Base-by-base conservation (phyloP, 306 rosid species). In the Inga oerstediana region DNA sequence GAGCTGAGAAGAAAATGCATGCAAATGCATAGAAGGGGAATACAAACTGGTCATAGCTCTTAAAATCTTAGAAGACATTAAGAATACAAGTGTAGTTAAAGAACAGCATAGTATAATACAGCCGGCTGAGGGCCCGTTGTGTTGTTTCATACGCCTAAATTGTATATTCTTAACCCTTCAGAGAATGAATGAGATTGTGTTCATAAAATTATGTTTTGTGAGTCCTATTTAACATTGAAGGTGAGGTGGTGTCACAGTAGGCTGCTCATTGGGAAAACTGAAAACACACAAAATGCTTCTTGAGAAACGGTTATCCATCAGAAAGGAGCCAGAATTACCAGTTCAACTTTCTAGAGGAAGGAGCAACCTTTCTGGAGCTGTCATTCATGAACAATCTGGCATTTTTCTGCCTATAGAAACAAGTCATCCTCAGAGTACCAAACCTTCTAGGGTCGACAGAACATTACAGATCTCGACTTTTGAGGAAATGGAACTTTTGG, bases 1-100 rank as follows among this genome's bases (percentile, higher is more conserved):
- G 78, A 76, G 78, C 81, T 62, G 37, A 56, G 70, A 70, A 73
- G 83, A 81, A 76, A 83, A 58, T 15, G 61, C 61, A 72, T 7
- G 74, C 19, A 66, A 78, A 4, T 81, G 65, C 72, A 72, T 70
- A 52, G 30, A 77, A 77, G 64, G 30, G 56, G 59, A 30, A 41
- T 24, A 19, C 51, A 20, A 76, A 76, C 34, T 72, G 80, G 54
- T 3, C 75, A 30, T 22, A 27, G 43, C 41, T 59, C 1, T n/a
- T 45, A 48, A 20, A 35, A 59, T 7, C 30, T 45, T 45, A 24
- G 22, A 65, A 77, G 45, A 46, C 76, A 37, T 46, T 58, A 66
- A 15, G 71, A 66, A 66, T 9, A 34, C 43, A 48, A 9, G 10
- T 70, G 67, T 37, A 22, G 49, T 74, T 32, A 13, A 34, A 61